Base-by-base conservation (phyloP, 352 stramenopile genomes). In the Phytopythium delawarense region DNA sequence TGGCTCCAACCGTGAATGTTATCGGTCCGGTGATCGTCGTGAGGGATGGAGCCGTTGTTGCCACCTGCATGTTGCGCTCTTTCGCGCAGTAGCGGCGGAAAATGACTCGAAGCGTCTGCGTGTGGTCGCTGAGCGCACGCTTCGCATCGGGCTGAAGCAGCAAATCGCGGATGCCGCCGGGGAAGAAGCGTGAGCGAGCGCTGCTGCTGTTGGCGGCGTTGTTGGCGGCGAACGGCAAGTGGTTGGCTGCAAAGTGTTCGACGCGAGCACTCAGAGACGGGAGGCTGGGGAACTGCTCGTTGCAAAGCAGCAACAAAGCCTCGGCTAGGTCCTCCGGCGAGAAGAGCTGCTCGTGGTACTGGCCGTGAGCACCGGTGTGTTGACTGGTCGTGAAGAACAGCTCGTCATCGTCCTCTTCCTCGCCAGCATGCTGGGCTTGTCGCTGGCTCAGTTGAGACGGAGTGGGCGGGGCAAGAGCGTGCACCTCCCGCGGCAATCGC, bases 71-170 rank as follows among this genome's bases (percentile, higher is more conserved):
- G 13, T 87, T 78, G 42, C 77, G 80, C 37, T 89, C 79, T 28
- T 89, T 90, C 13, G 78, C 79, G 39, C 76, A 89, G 51, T 90
- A 90, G 16, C 80, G 74, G n/a, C 81, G 81, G 35, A 92, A 92
- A 44, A 92, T 87, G 57, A 74, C 81, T 4, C 77, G 75, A 18
- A 90, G 78, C 18, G 72, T 84, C 50, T 81, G 75, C 1, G 70
- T 65, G 40, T 89, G 78, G 54, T 88, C 83, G 1, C 44, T 50
- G n/a, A 92, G 72, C 18, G 67, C 72, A 20, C 74, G 72, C 64
- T 87, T 87, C 13, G 90, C 69, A 39, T 89, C 79, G 0, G 62
- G 21, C 23, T 71, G 71, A 58, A 87, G 74, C 71, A 88, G 76
- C 21, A 85, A 32, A n/a, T 77, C 69, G 18, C 78, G 79, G 55